Evolutionary conservation across 495 filamentous ascomycete genomes (phyloP).

Genomic region (Lepidopterella palustris): DNA sequence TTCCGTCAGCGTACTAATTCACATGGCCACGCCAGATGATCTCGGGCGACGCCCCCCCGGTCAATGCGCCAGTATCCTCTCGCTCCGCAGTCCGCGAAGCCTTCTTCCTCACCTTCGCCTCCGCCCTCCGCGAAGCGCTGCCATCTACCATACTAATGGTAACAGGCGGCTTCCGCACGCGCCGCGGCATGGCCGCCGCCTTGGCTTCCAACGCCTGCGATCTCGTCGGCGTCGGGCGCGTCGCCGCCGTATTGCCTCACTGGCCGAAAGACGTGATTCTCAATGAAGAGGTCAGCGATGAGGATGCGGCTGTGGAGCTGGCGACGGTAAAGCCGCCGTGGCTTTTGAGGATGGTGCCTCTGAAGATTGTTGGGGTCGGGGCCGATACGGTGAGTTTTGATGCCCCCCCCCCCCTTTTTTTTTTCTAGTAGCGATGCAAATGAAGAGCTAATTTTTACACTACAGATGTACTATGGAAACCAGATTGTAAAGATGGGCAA

Average conservation of each 20-base stretch:
- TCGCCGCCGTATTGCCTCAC: slow-evolving; percentile 45
- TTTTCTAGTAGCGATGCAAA: background rate
- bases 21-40: too few species aligned
- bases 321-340: slow-evolving; percentile 37
- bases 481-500: slow-evolving; percentile 12
- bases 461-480: slow-evolving; percentile 6
- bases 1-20: too few species aligned
- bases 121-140: slow-evolving; percentile 40
- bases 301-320: slow-evolving; percentile 42
- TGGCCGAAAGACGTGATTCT: slow-evolving; percentile 47
- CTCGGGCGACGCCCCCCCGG: slow-evolving; percentile 19
- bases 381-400: slow-evolving; percentile 28
- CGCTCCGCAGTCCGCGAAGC: slow-evolving; percentile 50
- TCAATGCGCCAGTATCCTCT: slow-evolving; percentile 21
- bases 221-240: slow-evolving; percentile 51
- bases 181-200: slow-evolving; percentile 49
- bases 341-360: slow-evolving; percentile 34
- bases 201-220: slow-evolving; percentile 50
- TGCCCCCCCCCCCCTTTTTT: background rate
- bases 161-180: slow-evolving; percentile 51
- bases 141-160: slow-evolving; percentile 46
- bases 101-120: slow-evolving; percentile 56
- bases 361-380: slow-evolving; percentile 42
- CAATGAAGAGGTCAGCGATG: slow-evolving; percentile 46
- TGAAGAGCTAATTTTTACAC: slow-evolving; percentile 3